These are phyloP conservation scores for Ceratobasidium sp. DNA, from an alignment of 1,284 basidiomycete species.

Conservation along the genomic window DNA sequence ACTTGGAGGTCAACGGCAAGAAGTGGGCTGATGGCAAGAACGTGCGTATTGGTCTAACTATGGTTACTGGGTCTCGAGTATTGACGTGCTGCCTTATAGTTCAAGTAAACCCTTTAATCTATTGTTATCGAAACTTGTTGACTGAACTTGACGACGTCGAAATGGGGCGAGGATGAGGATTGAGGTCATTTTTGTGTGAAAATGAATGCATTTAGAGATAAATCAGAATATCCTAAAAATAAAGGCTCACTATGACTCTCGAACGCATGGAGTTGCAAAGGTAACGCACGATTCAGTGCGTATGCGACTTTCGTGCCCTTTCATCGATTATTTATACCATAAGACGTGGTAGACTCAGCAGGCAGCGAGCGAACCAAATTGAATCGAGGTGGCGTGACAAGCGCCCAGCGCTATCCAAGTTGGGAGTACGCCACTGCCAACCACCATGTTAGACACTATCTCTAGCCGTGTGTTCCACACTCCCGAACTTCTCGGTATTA, in stretches of 20 bases:
- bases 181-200: not conserved
- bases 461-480: not conserved
- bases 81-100: not conserved
- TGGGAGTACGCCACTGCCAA: not conserved
- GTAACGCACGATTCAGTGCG: too few relatives aligned
- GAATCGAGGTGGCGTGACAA: too few relatives aligned
- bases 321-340: too few relatives aligned
- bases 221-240: too few relatives aligned
- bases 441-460: not conserved
- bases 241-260: too few relatives aligned
- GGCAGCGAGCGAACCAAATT: too few relatives aligned
- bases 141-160: not conserved
- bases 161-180: not conserved
- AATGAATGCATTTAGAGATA: not conserved
- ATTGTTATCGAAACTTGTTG: not conserved
- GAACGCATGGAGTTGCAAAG: too few relatives aligned
- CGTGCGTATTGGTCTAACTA: not conserved
- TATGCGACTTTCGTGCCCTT: too few relatives aligned
- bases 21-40: constrained; percentile 5
- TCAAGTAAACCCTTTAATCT: not conserved
- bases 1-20: constrained; percentile 74
- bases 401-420: not conserved
- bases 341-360: too few relatives aligned
- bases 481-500: not conserved
- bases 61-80: not conserved